A percentile compares a stretch with the other conserved stretches of the same genome.
Conservation (phyloP, 2,329 filamentous ascomycete species). For the Cytospora piceae region DNA sequence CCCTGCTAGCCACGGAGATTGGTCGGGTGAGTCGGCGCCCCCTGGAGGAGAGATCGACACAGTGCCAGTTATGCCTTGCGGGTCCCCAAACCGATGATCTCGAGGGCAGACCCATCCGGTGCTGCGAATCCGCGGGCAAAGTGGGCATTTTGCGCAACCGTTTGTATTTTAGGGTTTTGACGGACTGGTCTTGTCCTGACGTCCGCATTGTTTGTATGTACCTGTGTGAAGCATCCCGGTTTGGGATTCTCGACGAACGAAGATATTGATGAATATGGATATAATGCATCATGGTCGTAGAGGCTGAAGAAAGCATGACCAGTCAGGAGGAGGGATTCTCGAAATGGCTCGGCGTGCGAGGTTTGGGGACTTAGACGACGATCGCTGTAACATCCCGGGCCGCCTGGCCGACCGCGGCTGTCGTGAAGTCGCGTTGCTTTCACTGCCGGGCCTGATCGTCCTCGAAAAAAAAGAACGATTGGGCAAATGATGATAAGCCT, state of each 20-base stretch:
- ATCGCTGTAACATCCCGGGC: too few relatives aligned
- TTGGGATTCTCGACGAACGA: not conserved
- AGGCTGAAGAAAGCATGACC: not conserved
- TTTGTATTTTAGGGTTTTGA: not conserved
- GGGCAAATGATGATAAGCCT: constrained; percentile 2
- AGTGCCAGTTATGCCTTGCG: constrained; percentile 19
- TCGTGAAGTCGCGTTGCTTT: not conserved
- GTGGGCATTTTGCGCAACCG: not conserved
- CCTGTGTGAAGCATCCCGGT: not conserved
- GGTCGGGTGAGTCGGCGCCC: constrained; percentile 9
- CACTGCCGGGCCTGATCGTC: not conserved
- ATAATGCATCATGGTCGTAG: not conserved
- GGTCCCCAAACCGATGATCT: constrained; percentile 22
- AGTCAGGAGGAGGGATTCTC: not conserved
- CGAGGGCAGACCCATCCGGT: constrained; percentile 7
- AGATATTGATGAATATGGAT: not conserved
- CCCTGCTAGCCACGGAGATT: constrained; percentile 20
- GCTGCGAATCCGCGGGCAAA: constrained; percentile 13
- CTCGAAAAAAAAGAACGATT: not conserved
- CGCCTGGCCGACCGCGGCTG: not conserved
- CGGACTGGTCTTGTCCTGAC: not conserved
- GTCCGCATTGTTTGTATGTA: not conserved
- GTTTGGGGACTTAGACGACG: not conserved
- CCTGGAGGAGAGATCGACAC: constrained; percentile 17
- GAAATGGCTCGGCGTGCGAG: too few relatives aligned